Percentiles rank a stretch among this genome's conserved stretches.
These are phyloP conservation scores for Pythium scleroteichum DNA, from an alignment of 352 stramenopile genomes.

Conservation along the genomic window DNA sequence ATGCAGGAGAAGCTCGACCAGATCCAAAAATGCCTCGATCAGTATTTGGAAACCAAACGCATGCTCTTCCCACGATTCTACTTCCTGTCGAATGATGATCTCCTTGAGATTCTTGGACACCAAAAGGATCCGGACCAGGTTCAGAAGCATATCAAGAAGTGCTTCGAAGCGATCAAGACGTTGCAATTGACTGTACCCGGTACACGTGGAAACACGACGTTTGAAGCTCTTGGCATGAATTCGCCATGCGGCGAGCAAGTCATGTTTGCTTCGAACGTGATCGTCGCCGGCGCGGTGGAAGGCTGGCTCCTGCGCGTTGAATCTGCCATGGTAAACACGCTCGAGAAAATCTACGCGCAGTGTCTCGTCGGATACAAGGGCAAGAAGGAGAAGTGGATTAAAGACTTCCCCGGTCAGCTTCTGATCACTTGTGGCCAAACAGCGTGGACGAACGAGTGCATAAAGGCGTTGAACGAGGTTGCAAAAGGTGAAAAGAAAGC, in stretches of 20 bases:
- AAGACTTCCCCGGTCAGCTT: conserved; percentile 91
- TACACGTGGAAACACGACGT: conserved; percentile 77
- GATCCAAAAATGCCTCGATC: conserved; percentile 87
- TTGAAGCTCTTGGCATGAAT: conserved; percentile 89
- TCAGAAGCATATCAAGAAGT: conserved; percentile 92
- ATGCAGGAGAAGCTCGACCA: conserved; percentile 89
- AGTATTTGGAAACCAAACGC: conserved; percentile 88
- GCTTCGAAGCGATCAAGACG: conserved; percentile 90
- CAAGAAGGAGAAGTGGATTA: conserved; percentile 96
- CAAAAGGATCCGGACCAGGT: conserved; percentile 89
- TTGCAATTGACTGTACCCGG: conserved; percentile 65
- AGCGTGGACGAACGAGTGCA: conserved; percentile 92
- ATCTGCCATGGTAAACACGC: conserved; percentile 77
- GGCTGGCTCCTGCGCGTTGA: conserved; percentile 88
- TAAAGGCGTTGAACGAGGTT: conserved; percentile 92
- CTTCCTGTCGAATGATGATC: conserved; percentile 88
- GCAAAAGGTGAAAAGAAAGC: conserved; percentile 91
- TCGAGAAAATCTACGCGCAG: conserved; percentile 85
- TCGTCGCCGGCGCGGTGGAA: conserved; percentile 90
- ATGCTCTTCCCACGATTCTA: conserved; percentile 89
- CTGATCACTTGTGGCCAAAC: conserved; percentile 93
- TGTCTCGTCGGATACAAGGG: conserved; percentile 87
- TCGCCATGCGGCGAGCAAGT: conserved; percentile 89
- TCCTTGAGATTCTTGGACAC: conserved; percentile 85
- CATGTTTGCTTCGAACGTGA: conserved; percentile 81